These are phyloP conservation scores for Tilletia horrida DNA, from an alignment of 1,284 basidiomycete species.

Conservation along the genomic window DNA sequence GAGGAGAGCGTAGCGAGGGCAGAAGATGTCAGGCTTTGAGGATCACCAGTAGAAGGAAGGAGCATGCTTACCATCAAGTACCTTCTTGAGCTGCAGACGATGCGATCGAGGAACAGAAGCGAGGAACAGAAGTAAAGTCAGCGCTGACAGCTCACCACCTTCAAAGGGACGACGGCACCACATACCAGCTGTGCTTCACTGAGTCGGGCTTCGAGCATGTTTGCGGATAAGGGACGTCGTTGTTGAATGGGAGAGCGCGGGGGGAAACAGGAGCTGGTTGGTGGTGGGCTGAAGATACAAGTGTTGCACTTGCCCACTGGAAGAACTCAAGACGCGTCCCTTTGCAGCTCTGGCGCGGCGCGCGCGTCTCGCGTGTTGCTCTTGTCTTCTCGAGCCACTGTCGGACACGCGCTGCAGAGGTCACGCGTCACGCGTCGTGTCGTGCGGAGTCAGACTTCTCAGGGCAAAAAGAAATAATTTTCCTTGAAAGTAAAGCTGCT, in stretches of 20 bases:
- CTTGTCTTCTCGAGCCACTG: too few species aligned
- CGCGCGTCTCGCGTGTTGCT: too few species aligned
- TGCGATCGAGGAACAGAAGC: background rate
- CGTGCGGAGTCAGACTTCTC: too few species aligned
- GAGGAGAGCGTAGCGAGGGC: background rate
- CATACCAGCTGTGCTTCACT: constrained; percentile 42
- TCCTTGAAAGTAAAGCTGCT: too few species aligned
- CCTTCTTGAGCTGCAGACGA: constrained; percentile 44
- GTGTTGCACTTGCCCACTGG: too few species aligned
- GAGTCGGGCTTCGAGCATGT: constrained; percentile 49
- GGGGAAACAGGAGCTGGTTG: background rate
- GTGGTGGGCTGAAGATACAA: too few species aligned
- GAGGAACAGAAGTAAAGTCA: background rate
- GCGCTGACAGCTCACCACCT: background rate
- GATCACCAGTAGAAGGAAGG: background rate
- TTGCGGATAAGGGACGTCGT: constrained; percentile 13
- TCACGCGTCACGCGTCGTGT: too few species aligned
- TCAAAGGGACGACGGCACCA: background rate
- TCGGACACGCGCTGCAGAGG: too few species aligned
- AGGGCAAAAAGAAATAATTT: too few species aligned
- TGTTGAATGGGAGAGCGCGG: constrained; percentile 4
- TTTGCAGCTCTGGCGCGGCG: too few species aligned
- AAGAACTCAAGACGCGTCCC: too few species aligned
- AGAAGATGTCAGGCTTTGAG: background rate
- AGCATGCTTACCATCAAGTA: constrained; percentile 33